Percentiles rank a stretch among this genome's conserved stretches.
These are phyloP conservation scores for Otatea glauca DNA, from an alignment of 176 grass and related monocot species.

Conservation along the genomic window DNA sequence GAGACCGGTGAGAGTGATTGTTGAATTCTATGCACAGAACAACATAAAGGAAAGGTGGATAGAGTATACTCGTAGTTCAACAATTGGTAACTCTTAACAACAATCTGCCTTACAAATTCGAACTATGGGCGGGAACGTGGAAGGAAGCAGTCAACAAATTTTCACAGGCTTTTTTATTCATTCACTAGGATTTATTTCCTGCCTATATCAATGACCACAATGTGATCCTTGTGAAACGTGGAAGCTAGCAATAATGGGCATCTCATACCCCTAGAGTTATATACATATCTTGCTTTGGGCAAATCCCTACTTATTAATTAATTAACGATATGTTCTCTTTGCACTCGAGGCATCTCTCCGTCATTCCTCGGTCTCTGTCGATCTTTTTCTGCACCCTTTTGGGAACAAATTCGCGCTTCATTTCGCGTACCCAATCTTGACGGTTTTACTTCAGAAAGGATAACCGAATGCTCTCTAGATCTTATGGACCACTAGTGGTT, in stretches of 20 bases:
- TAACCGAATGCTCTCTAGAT: not conserved
- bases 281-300: slow-evolving; percentile 26
- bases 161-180: not conserved
- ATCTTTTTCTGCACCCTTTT: not conserved
- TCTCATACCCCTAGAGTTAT: slow-evolving; percentile 33
- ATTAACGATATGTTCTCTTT: not conserved
- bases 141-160: not conserved
- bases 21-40: not conserved
- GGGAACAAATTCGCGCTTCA: not conserved
- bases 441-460: not conserved
- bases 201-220: not conserved
- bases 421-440: not conserved
- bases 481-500: slow-evolving; percentile 14
- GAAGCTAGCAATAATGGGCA: slow-evolving; percentile 21
- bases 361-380: slow-evolving; percentile 31
- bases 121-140: not conserved
- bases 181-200: not conserved
- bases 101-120: not conserved
- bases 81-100: not conserved
- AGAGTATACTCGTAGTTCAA: not conserved
- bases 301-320: slow-evolving; percentile 18
- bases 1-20: no score
- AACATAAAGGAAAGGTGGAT: not conserved
- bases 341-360: not conserved
- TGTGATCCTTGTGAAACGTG: not conserved